Evolutionary conservation across 1,284 basidiomycete genomes (phyloP).

Genomic region (Thelephora terrestris): DNA sequence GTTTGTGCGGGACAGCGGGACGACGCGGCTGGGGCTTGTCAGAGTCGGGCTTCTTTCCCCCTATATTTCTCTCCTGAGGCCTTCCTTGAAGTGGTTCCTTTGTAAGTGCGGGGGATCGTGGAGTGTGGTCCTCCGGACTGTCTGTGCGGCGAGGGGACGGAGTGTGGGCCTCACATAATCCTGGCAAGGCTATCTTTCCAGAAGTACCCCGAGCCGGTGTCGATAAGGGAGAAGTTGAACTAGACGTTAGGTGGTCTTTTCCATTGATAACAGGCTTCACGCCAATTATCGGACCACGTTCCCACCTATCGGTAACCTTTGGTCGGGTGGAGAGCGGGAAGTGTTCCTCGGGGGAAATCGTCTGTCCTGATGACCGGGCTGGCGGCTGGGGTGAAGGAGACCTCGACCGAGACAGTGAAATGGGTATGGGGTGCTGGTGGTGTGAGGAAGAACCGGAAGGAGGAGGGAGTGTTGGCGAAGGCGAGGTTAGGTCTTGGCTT

Average conservation of each 20-base stretch:
- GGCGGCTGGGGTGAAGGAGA: neutral
- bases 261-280: conserved; percentile 17
- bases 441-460: too few species aligned
- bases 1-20: conserved; percentile 21
- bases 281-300: conserved; percentile 23
- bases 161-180: neutral
- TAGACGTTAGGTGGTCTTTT: neutral
- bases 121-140: too few species aligned
- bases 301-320: conserved; percentile 23
- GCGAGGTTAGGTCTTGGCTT: neutral
- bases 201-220: neutral
- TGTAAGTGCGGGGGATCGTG: neutral
- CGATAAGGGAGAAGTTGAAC: conserved; percentile 4
- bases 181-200: neutral
- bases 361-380: conserved; percentile 7
- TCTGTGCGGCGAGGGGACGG: neutral
- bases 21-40: conserved; percentile 12
- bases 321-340: neutral
- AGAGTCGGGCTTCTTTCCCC: conserved; percentile 2
- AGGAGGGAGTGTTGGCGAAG: too few species aligned
- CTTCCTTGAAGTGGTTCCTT: neutral
- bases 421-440: too few species aligned
- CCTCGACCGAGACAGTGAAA: too few species aligned
- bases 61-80: conserved; percentile 6
- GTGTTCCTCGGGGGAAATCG: neutral